These are phyloP conservation scores for Urtica urens DNA, from an alignment of 306 rosid species.

Conservation along the genomic window DNA sequence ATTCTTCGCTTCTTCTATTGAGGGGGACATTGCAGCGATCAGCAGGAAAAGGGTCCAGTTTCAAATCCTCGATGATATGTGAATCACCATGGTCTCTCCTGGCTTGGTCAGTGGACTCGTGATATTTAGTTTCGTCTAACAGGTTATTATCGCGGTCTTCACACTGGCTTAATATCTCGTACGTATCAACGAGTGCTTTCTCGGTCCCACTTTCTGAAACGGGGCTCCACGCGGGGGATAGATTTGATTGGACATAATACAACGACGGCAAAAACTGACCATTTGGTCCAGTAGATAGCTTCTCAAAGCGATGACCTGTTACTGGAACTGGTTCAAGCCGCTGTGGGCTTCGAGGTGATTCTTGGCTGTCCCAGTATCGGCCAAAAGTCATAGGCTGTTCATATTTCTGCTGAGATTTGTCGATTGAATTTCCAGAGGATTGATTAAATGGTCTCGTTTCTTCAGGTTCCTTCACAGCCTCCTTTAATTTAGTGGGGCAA, in stretches of 20 bases:
- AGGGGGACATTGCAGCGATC: slow-evolving; percentile 21
- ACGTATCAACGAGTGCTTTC: slow-evolving; percentile 27
- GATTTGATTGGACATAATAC: slow-evolving; percentile 20
- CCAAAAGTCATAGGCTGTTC: slow-evolving; percentile 16
- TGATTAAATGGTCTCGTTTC: slow-evolving; percentile 15
- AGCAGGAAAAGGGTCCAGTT: slow-evolving; percentile 31
- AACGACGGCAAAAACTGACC: slow-evolving; percentile 29
- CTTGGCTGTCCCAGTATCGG: slow-evolving; percentile 26
- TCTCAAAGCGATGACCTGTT: slow-evolving; percentile 22
- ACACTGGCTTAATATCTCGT: slow-evolving; percentile 20
- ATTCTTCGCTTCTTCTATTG: slow-evolving; percentile 37
- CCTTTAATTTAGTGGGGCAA: slow-evolving; percentile 14
- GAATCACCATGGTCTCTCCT: slow-evolving; percentile 14
- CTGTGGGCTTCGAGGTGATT: slow-evolving; percentile 19
- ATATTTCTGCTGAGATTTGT: slow-evolving; percentile 15
- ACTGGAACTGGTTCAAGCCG: slow-evolving; percentile 24
- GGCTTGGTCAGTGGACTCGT: slow-evolving; percentile 20
- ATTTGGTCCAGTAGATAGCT: slow-evolving; percentile 12
- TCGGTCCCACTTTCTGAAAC: slow-evolving; percentile 24
- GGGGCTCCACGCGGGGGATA: slow-evolving; percentile 18
- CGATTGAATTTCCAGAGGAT: slow-evolving; percentile 18
- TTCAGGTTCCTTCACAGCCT: slow-evolving; percentile 19
- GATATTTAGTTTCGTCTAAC: slow-evolving; percentile 23
- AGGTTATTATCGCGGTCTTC: slow-evolving; percentile 24
- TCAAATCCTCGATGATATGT: slow-evolving; percentile 16